Base-by-base conservation (phyloP, 2,329 filamentous ascomycete species). In the Colletotrichum sojae region DNA sequence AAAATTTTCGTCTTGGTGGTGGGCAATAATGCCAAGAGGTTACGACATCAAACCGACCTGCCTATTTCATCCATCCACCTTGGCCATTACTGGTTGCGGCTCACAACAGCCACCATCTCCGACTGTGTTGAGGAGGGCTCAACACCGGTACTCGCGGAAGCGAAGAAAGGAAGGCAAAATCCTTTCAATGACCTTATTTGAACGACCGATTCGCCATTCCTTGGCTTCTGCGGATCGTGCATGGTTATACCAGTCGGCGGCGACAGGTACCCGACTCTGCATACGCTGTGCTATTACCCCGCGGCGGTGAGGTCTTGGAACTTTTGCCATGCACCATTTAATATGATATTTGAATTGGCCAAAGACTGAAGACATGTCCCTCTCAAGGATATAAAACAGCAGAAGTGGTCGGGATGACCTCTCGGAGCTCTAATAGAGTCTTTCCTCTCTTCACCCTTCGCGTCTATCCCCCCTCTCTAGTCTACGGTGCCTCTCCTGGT, bases 11-110 rank as follows among this genome's bases (percentile, higher is more conserved):
- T 10, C 31, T 10, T 46, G 39, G 46, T 22, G 25, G 36, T 54
- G 49, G 51, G 16, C 49, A 63, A 63, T 54, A 46, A 40, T 55
- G 60, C 49, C 60, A 63, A 63, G 65, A 43, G 39, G 25, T 68
- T 43, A 51, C 65, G 65, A 68, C 60, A 68, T 68, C 46, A 18
- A 22, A 53, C 8, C 8, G 25, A 68, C 66, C 61, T 68, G 62
- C 48, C 54, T 64, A 48, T 40, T 68, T 40, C 53, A 68, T 68
- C 48, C 9, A 4, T 6, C 36, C n/a, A 43, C 25, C 9, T 40
- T 25, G 46, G 10, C n/a, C 22, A 22, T 31, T 15, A 22, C n/a
- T 22, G 43, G 15, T 25, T 25, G 31, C 22, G 12, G 40, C 39
- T 25, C 3, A 46, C 25, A 18, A 22, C 15, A 25, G 8, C n/a